Conservation (phyloP, 2,329 filamentous ascomycete species). For the Knoxdaviesia capensis region DNA sequence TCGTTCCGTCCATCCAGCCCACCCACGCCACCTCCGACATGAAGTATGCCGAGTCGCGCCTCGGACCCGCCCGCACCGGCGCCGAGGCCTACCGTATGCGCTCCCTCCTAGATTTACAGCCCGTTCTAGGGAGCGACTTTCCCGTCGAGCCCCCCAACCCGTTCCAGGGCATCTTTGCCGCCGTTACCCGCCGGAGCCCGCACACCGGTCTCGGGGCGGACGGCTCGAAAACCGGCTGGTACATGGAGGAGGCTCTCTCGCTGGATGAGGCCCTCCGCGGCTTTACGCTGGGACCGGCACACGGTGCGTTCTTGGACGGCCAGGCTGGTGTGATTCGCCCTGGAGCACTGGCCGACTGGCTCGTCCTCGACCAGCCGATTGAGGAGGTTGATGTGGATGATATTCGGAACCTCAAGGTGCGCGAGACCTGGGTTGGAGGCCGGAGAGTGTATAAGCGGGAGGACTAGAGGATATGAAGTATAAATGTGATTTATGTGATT, state of each 20-base stretch:
- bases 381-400: slow-evolving; percentile 27
- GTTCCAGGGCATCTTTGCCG: slow-evolving; percentile 49
- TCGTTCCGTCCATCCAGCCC: slow-evolving; percentile 50
- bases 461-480: too few relatives aligned
- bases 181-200: slow-evolving; percentile 39
- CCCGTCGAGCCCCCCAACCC: slow-evolving; percentile 50
- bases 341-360: slow-evolving; percentile 49
- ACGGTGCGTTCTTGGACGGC: slow-evolving; percentile 37
- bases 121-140: slow-evolving; percentile 48
- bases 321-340: slow-evolving; percentile 35
- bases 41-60: slow-evolving; percentile 40
- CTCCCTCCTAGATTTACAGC: slow-evolving; percentile 30
- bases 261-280: slow-evolving; percentile 39
- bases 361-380: slow-evolving; percentile 42
- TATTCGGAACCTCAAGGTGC: slow-evolving; percentile 32
- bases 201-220: slow-evolving; percentile 28
- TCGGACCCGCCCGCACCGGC: slow-evolving; percentile 32
- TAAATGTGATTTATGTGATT: too few relatives aligned
- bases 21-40: slow-evolving; percentile 56
- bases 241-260: slow-evolving; percentile 35
- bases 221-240: slow-evolving; percentile 32
- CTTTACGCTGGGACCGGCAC: slow-evolving; percentile 39
- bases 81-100: slow-evolving; percentile 46
- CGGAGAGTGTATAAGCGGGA: slow-evolving; percentile 19
- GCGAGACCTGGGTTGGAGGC: slow-evolving; percentile 50